Evolutionary conservation across 2,329 filamentous ascomycete genomes (phyloP).

Genomic region (Biscogniauxia mediterranea): DNA sequence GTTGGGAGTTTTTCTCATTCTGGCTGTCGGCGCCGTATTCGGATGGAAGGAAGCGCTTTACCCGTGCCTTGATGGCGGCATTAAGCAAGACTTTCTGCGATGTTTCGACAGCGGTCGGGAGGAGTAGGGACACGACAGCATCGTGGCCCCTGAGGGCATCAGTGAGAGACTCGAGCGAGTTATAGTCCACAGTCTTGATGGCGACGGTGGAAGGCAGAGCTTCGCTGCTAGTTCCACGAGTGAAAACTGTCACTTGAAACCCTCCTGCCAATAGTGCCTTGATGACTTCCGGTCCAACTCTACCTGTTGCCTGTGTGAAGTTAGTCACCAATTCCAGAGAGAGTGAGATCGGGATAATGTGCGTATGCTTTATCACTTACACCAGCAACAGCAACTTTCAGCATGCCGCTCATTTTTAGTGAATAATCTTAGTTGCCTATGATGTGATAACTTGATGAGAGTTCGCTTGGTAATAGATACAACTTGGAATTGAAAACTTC

Average conservation of each 20-base stretch:
- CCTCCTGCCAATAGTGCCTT: slow-evolving; percentile 36
- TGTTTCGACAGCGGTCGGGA: slow-evolving; percentile 13
- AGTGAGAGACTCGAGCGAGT: slow-evolving; percentile 46
- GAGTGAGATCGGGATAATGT: neutral
- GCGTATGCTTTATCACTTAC: slow-evolving; percentile 12
- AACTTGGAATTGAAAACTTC: neutral
- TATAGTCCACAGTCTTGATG: slow-evolving; percentile 48
- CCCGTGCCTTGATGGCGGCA: slow-evolving; percentile 51
- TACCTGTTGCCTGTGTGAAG: slow-evolving; percentile 24
- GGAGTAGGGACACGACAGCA: slow-evolving; percentile 53
- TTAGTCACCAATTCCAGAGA: neutral
- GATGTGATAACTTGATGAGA: too few species aligned
- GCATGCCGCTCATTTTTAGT: slow-evolving; percentile 2
- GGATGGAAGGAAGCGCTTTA: slow-evolving; percentile 55
- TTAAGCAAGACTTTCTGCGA: slow-evolving; percentile 54
- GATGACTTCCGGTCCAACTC: slow-evolving; percentile 39
- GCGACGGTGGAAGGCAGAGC: slow-evolving; percentile 37
- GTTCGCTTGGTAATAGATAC: neutral
- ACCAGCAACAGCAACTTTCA: slow-evolving; percentile 22
- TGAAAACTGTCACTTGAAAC: slow-evolving; percentile 55
- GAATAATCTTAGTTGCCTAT: neutral
- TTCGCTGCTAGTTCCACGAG: slow-evolving; percentile 43
- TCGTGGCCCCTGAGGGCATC: slow-evolving; percentile 55
- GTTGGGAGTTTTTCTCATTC: slow-evolving; percentile 34
- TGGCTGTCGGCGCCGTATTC: slow-evolving; percentile 50